These are phyloP conservation scores for Linnemannia hyalina DNA, from an alignment of 192 early-diverging fungal genomes.

Conservation along the genomic window DNA sequence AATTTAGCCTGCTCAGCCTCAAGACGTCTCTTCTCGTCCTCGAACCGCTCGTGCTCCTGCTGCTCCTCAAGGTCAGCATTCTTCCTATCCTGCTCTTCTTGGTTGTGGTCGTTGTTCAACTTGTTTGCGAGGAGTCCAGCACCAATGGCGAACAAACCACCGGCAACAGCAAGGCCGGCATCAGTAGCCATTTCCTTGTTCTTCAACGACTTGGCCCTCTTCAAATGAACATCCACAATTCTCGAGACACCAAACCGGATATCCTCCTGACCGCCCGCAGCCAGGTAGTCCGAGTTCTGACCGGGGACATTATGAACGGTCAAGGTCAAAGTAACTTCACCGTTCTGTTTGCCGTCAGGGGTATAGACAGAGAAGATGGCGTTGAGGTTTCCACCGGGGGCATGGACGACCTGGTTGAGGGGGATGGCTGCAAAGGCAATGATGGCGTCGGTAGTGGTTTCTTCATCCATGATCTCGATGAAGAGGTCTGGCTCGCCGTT, in stretches of 20 bases:
- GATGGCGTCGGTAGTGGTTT: conserved; percentile 51
- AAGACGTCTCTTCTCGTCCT: conserved; percentile 32
- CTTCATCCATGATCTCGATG: conserved; percentile 65
- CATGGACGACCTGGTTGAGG: conserved; percentile 61
- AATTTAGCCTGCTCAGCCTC: conserved; percentile 28
- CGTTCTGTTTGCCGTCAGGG: conserved; percentile 55
- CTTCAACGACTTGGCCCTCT: conserved; percentile 56
- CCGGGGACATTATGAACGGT: conserved; percentile 58
- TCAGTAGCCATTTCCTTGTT: conserved; percentile 56
- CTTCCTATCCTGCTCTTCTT: conserved; percentile 33
- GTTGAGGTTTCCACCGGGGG: conserved; percentile 55
- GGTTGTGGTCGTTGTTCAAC: conserved; percentile 46
- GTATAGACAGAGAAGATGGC: conserved; percentile 60
- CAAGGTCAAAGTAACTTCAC: conserved; percentile 56
- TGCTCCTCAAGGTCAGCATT: conserved; percentile 10
- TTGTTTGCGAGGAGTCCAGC: conserved; percentile 62
- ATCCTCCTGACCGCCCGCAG: conserved; percentile 15
- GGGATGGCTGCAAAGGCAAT: conserved; percentile 66
- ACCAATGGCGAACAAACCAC: conserved; percentile 59
- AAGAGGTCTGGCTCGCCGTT: conserved; percentile 58
- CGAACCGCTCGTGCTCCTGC: conserved; percentile 15
- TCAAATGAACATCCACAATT: conserved; percentile 55
- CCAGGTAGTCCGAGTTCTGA: conserved; percentile 11
- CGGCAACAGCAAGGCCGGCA: conserved; percentile 54
- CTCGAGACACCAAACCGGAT: conserved; percentile 36